These are phyloP conservation scores for Ascochyta viciae-villosae DNA, from an alignment of 2,329 filamentous ascomycete genomes.

Conservation along the genomic window DNA sequence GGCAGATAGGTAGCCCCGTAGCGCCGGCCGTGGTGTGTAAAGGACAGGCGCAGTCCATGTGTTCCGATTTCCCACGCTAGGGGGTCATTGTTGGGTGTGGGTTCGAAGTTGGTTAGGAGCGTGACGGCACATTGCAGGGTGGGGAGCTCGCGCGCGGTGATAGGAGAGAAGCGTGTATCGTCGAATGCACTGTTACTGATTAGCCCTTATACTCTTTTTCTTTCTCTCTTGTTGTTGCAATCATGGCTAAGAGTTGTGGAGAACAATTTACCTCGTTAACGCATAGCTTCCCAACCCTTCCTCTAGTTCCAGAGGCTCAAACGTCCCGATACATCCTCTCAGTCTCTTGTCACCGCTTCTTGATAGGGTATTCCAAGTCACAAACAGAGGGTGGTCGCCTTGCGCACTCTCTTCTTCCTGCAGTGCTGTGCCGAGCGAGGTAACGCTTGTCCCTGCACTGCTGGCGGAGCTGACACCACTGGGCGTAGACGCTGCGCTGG, in stretches of 20 bases:
- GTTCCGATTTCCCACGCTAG: conserved; percentile 87
- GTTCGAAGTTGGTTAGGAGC: conserved; percentile 84
- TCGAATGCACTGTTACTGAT: conserved; percentile 62
- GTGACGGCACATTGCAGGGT: conserved; percentile 65
- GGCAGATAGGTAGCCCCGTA: conserved; percentile 91
- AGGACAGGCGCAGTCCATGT: conserved; percentile 87
- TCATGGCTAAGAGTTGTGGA: background rate
- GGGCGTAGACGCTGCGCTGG: conserved; percentile 56
- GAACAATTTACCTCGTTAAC: conserved; percentile 68
- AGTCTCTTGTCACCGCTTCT: conserved; percentile 68
- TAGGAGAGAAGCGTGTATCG: conserved; percentile 67
- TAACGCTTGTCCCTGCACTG: conserved; percentile 53
- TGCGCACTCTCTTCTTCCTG: conserved; percentile 28
- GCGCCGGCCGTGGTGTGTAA: conserved; percentile 73
- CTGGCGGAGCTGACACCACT: conserved; percentile 53
- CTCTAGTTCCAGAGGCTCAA: conserved; percentile 76
- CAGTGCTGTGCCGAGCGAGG: conserved; percentile 39
- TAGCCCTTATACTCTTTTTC: background rate
- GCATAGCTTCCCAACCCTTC: conserved; percentile 80
- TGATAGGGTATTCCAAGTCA: conserved; percentile 88
- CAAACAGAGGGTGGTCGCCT: conserved; percentile 75
- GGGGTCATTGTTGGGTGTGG: conserved; percentile 64
- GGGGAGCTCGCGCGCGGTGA: conserved; percentile 52
- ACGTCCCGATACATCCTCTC: conserved; percentile 96
- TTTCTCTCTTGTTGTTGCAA: background rate